These are phyloP conservation scores for Taphrina pruni DNA, from an alignment of 1,139 yeast genomes.

Conservation along the genomic window DNA sequence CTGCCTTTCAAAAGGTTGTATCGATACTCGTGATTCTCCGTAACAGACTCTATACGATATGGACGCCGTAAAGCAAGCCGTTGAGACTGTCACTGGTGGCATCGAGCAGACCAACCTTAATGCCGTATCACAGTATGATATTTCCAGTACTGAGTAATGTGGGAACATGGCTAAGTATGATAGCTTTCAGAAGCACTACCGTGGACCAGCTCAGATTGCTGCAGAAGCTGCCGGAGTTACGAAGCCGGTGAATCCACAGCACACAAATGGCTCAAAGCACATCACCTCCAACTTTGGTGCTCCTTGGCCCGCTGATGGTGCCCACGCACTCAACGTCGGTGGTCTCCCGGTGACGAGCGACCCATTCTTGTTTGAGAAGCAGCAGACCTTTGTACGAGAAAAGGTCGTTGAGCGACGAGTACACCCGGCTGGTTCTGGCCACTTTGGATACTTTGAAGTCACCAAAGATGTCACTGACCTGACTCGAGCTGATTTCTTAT, in stretches of 20 bases:
- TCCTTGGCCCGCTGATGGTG: conserved; percentile 37
- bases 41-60: neutral
- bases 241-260: conserved; percentile 1
- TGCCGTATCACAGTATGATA: conserved; percentile 18
- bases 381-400: conserved; percentile 44
- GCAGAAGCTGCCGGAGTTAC: conserved; percentile 34
- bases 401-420: conserved; percentile 67
- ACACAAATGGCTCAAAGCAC: conserved; percentile 19
- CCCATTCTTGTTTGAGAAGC: conserved; percentile 33
- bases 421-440: conserved; percentile 69
- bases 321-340: conserved; percentile 37
- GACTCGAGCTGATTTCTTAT: conserved; percentile 59
- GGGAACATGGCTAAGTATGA: neutral
- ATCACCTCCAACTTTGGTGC: conserved; percentile 33
- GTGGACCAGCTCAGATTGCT: conserved; percentile 37
- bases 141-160: neutral
- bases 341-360: conserved; percentile 34
- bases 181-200: conserved; percentile 30
- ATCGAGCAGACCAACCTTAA: conserved; percentile 30
- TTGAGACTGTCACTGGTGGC: conserved; percentile 29
- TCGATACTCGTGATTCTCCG: neutral
- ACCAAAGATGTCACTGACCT: conserved; percentile 62
- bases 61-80: conserved; percentile 29
- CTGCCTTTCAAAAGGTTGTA: too few relatives aligned
- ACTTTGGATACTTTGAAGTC: conserved; percentile 64